Evolutionary conservation across 305 asterid species (phyloP), one percentile per base, ranked within the genome.

Genomic region (Rubia peregrina): DNA sequence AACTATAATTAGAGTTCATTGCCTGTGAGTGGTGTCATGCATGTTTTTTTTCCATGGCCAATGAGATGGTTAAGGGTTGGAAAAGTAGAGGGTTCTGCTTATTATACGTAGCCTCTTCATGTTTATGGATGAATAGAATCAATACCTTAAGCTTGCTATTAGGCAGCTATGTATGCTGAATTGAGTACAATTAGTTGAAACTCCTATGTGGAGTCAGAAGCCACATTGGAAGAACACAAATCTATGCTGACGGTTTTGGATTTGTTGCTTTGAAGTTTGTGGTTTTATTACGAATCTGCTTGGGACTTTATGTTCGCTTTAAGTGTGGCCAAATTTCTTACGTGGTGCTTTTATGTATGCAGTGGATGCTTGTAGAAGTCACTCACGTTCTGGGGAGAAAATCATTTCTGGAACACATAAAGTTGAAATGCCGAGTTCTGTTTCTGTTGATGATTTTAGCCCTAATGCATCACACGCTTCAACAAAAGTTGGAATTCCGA

Each of bases 381-480:
- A 68, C 64, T 68, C 81, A 74, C 71, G 63, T 64, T 69, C 70
- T 38, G 71, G 60, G 36, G 56, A 71, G 26, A 66, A 71, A 76
- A 74, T 72, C 60, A 71, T 43, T 56, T 81, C 79, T 67, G 80
- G 70, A 57, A 36, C 67, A 51, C 70, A 55, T 41, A 48, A 67
- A 75, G 78, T 67, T 66, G 80, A 71, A 61, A 70, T 76, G 72
- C 69, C 77, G 53, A 78, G 59, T 73, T 77, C 44, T 55, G 30
- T 26, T 79, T 74, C 80, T 70, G 81, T 70, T 71, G 71, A 80
- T 57, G 74, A 78, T 24, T 80, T 81, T 61, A 21, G 80, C 71
- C 83, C 75, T 65, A 80, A 75, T 72, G 83, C 88, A 70, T 77
- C 91, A 71, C 82, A 85, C 44, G 71, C 82, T 78, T 83, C 87